Evolutionary conservation across 257 asterid species (phyloP).

Genomic region (Primulina tabacum): DNA sequence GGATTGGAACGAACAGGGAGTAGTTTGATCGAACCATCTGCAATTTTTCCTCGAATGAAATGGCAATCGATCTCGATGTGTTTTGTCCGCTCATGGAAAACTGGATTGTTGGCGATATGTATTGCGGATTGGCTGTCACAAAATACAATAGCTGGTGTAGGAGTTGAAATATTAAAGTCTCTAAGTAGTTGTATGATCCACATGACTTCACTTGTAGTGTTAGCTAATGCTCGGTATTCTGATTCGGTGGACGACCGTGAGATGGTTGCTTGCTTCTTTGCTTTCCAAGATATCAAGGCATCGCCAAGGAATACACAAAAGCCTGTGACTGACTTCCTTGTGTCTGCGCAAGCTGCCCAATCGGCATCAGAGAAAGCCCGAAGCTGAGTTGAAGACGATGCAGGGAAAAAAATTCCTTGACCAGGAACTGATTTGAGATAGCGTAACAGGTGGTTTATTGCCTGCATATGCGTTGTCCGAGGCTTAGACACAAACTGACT

Average conservation of each 20-base stretch:
- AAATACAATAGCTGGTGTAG: accelerated
- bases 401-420: not conserved
- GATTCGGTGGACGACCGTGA: not conserved
- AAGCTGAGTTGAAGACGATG: accelerated
- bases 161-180: not conserved
- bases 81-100: not conserved
- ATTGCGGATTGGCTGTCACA: not conserved
- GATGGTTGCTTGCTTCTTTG: not conserved
- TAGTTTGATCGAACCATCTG: no score
- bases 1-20: no score
- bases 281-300: not conserved
- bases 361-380: not conserved
- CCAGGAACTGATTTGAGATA: not conserved
- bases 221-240: not conserved
- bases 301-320: not conserved
- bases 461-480: accelerated
- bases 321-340: not conserved
- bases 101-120: not conserved
- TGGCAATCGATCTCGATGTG: not conserved
- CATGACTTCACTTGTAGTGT: not conserved
- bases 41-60: no score
- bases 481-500: not conserved
- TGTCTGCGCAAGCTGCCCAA: constrained; percentile 1
- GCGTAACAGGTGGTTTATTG: accelerated
- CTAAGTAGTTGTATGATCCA: not conserved